A percentile compares a stretch with the other conserved stretches of the same genome.
These are phyloP conservation scores for Ilyonectria sp. DNA, from an alignment of 2,329 filamentous ascomycete genomes.

Conservation along the genomic window DNA sequence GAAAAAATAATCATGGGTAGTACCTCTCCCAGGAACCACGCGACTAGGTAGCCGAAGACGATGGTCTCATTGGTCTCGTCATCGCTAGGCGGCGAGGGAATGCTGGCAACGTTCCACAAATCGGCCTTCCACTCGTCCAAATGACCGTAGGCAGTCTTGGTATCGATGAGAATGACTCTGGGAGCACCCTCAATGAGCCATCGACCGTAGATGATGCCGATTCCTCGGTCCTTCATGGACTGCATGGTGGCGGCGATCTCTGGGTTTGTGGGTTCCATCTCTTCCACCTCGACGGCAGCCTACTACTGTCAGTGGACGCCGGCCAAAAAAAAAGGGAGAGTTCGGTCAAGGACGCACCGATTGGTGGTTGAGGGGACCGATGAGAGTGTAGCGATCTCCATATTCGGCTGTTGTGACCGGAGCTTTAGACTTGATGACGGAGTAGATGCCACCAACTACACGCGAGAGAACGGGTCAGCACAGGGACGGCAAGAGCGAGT, in stretches of 20 bases:
- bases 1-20: slow-evolving; percentile 40
- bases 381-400: slow-evolving; percentile 96
- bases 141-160: slow-evolving; percentile 90
- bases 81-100: slow-evolving; percentile 92
- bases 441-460: slow-evolving; percentile 97
- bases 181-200: slow-evolving; percentile 99
- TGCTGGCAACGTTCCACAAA: slow-evolving; percentile 92
- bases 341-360: slow-evolving; percentile 73
- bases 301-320: slow-evolving; percentile 54
- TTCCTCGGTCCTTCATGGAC: slow-evolving; percentile 93
- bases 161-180: slow-evolving; percentile 94
- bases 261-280: slow-evolving; percentile 86
- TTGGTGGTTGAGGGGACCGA: slow-evolving; percentile 92
- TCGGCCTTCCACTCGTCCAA: slow-evolving; percentile 98
- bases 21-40: slow-evolving; percentile 98
- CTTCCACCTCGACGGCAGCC: slow-evolving; percentile 98
- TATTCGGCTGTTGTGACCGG: slow-evolving; percentile 98
- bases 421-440: slow-evolving; percentile 98
- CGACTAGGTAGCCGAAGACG: slow-evolving; percentile 96
- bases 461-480: slow-evolving; percentile 32
- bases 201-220: slow-evolving; percentile 91
- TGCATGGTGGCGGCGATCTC: slow-evolving; percentile 87
- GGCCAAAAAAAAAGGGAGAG: neutral
- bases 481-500: slow-evolving; percentile 21
- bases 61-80: slow-evolving; percentile 98